Evolutionary conservation across 306 rosid genomes (phyloP), one percentile per base, ranked within the genome.

Genomic region (Vigna mungo): DNA sequence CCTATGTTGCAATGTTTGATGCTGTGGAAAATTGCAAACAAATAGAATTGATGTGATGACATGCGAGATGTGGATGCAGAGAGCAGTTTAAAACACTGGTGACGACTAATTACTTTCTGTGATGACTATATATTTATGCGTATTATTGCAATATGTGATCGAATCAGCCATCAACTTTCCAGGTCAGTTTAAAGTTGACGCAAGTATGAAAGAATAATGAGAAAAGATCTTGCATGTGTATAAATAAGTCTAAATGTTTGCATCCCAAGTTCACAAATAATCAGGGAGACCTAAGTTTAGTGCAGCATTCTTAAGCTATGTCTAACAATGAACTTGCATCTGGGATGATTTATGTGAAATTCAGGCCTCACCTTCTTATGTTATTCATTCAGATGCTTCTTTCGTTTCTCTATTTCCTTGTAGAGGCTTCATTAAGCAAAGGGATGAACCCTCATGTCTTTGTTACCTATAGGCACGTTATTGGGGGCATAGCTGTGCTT

Each of bases 401-500:
- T 62, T 7, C 85, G 6, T 25, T 84, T 76, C 82, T 81, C n/a
- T 88, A 86, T 66, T 70, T 86, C 14, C 46, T 81, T n/a, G n/a
- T 75, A 6, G 84, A 80, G 18, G 84, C 77, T 74, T 76, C 84
- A 51, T 73, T 88, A 63, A 68, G 41, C 49, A 75, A 81, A n/a
- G 88, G 88, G 53, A 79, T 86, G 89, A 70, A 83, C 37, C 81
- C 82, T 75, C 86, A 81, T 83, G 87, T 81, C 37, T 85, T 85
- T 39, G 82, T 85, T 71, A 87, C 87, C 25, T 87, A 83, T 58
- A 59, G 84, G 14, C 84, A 87, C 47, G 70, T 64, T 55, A 25
- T 85, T 51, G 89, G 82, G 16, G 82, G 86, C 47, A 16, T 79
- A 6, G 58, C 79, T 30, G 56, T 83, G 64, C 37, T 85, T 52